phyloP scores from a whole-genome alignment of 352 stramenopile genomes.

The Phytophthora fragariaefolia region DNA sequence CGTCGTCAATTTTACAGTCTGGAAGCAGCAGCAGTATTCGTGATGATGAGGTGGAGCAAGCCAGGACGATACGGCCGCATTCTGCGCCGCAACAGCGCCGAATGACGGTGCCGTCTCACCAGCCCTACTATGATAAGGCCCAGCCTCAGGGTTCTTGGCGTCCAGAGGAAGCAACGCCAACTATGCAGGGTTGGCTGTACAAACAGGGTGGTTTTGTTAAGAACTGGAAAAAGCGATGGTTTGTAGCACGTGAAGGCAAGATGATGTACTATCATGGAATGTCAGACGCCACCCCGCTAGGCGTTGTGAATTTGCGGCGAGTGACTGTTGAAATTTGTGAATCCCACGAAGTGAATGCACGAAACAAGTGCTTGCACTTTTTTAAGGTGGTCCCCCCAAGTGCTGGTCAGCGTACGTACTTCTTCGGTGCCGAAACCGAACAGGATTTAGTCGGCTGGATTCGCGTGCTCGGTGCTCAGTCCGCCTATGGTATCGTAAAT shows the following conservation, averaged over 20 bases:
- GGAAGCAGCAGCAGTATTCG: slow-evolving; percentile 28
- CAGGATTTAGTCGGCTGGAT: slow-evolving; percentile 79
- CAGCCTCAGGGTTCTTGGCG: slow-evolving; percentile 26
- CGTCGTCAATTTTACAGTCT: slow-evolving; percentile 32
- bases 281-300: slow-evolving; percentile 72
- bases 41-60: slow-evolving; percentile 30
- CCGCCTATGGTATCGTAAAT: slow-evolving; percentile 45
- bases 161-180: slow-evolving; percentile 39
- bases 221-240: slow-evolving; percentile 89
- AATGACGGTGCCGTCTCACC: slow-evolving; percentile 35
- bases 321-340: slow-evolving; percentile 68
- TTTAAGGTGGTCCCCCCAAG: slow-evolving; percentile 73
- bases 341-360: slow-evolving; percentile 61
- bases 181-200: slow-evolving; percentile 79
- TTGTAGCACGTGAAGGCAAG: slow-evolving; percentile 79
- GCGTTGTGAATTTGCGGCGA: slow-evolving; percentile 63
- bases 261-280: slow-evolving; percentile 80
- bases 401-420: slow-evolving; percentile 71
- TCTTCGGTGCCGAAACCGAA: slow-evolving; percentile 74
- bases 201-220: slow-evolving; percentile 85
- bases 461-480: slow-evolving; percentile 59
- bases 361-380: slow-evolving; percentile 66
- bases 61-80: slow-evolving; percentile 10
- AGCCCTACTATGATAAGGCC: slow-evolving; percentile 19
- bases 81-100: slow-evolving; percentile 33